phyloP scores from a whole-genome alignment of 495 filamentous ascomycete genomes.

The Gamarada debralockiae region DNA sequence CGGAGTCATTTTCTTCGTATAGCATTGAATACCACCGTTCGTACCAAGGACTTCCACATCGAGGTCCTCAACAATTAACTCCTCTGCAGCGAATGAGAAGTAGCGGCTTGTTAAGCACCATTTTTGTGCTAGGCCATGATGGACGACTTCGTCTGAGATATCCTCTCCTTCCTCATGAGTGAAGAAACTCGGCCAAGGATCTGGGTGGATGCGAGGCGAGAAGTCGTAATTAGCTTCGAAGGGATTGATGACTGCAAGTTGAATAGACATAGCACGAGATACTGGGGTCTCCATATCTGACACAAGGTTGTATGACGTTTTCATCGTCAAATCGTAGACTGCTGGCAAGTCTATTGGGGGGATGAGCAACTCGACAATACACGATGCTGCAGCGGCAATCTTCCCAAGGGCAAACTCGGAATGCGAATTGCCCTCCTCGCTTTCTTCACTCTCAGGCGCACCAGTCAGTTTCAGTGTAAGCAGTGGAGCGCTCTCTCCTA shows the following conservation, averaged over 20 bases:
- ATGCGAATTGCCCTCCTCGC: conserved; percentile 29
- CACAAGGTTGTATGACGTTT: conserved; percentile 69
- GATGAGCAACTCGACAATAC: conserved; percentile 45
- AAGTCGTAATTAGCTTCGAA: conserved; percentile 90
- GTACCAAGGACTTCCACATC: conserved; percentile 51
- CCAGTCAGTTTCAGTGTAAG: conserved; percentile 20
- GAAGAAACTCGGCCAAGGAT: conserved; percentile 86
- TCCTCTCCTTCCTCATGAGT: conserved; percentile 40
- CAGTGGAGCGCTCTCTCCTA: conserved; percentile 53
- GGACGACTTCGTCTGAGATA: conserved; percentile 25
- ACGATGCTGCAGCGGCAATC: conserved; percentile 33
- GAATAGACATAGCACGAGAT: conserved; percentile 60
- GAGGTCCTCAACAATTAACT: conserved; percentile 62
- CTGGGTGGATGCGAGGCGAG: conserved; percentile 67
- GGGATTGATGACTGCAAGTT: conserved; percentile 69
- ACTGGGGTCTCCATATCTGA: conserved; percentile 84
- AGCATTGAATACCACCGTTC: conserved; percentile 44
- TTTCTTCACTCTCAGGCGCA: conserved; percentile 31
- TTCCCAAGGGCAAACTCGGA: conserved; percentile 40
- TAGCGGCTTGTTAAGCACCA: conserved; percentile 73
- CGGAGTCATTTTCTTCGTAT: conserved; percentile 27
- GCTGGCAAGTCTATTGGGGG: conserved; percentile 46
- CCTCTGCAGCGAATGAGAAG: conserved; percentile 69
- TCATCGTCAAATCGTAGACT: conserved; percentile 67
- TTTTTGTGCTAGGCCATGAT: conserved; percentile 65